phyloP scores from a whole-genome alignment of 345 rosid genomes.

The Carallia brachiata region DNA sequence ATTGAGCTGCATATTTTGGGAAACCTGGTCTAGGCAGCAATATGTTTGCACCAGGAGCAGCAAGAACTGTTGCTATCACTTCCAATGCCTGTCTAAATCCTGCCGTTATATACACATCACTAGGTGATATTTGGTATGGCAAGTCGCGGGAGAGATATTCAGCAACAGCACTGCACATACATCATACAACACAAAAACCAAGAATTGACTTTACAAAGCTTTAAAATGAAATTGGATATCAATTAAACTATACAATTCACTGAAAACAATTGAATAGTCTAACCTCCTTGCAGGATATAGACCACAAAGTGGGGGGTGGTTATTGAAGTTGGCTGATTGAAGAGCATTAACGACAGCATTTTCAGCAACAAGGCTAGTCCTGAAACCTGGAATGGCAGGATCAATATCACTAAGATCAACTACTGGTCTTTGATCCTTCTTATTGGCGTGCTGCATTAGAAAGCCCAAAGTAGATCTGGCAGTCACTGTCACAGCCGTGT shows the following conservation, averaged over 20 bases:
- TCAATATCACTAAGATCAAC: slow-evolving; percentile 49
- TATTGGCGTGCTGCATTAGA: slow-evolving; percentile 10
- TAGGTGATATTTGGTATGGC: slow-evolving; percentile 47
- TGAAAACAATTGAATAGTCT: neutral
- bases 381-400: slow-evolving; percentile 44
- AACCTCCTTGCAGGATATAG: slow-evolving; percentile 58
- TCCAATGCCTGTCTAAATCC: slow-evolving; percentile 62
- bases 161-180: slow-evolving; percentile 47
- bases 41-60: slow-evolving; percentile 53
- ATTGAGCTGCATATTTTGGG: slow-evolving; percentile 44
- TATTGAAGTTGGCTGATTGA: slow-evolving; percentile 42
- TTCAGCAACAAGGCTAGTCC: slow-evolving; percentile 31
- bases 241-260: too few relatives aligned
- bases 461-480: too few relatives aligned
- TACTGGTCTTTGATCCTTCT: slow-evolving; percentile 28
- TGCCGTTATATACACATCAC: slow-evolving; percentile 44
- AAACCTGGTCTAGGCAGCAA: slow-evolving; percentile 44
- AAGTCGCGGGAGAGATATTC: slow-evolving; percentile 45
- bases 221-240: too few relatives aligned
- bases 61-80: slow-evolving; percentile 36
- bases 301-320: slow-evolving; percentile 37
- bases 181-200: too few relatives aligned
- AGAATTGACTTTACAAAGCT: too few relatives aligned
- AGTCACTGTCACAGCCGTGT: too few relatives aligned
- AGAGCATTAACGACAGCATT: slow-evolving; percentile 48